Conservation (phyloP, 768 basidiomycete species). For the Thelephora ganbajun region DNA sequence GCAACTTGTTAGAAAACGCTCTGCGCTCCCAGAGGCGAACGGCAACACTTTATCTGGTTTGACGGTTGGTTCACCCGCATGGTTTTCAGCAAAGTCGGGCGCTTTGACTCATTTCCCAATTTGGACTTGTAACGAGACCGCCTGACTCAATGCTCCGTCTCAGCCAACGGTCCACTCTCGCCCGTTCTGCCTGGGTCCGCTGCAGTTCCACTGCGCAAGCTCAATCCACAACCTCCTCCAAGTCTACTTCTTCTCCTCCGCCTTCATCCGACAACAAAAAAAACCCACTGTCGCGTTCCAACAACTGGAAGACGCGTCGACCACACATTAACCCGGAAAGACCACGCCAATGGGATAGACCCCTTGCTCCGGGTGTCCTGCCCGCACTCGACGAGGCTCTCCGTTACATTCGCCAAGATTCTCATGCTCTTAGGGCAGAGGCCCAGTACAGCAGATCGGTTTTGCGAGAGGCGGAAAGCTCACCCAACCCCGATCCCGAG, state of each 20-base stretch:
- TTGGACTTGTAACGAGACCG: neutral
- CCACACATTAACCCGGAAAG: conserved; percentile 35
- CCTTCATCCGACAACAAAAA: neutral
- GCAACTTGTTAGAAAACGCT: conserved; percentile 1
- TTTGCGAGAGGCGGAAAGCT: conserved; percentile 12
- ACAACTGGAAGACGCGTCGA: conserved; percentile 20
- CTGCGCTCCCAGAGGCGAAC: conserved; percentile 5
- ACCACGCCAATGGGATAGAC: conserved; percentile 51
- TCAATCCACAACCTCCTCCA: conserved; percentile 16
- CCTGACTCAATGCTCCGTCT: neutral
- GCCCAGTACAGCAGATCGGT: conserved; percentile 22
- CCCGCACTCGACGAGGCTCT: conserved; percentile 83
- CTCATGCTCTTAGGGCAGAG: conserved; percentile 31
- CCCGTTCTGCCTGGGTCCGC: neutral
- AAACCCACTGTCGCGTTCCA: neutral
- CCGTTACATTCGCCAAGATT: conserved; percentile 51
- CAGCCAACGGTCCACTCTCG: neutral
- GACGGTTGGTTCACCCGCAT: conserved; percentile 72
- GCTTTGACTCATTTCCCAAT: neutral
- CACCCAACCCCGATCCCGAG: conserved; percentile 19
- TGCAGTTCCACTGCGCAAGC: neutral
- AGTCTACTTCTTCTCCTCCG: too few relatives aligned
- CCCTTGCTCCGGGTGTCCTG: conserved; percentile 45
- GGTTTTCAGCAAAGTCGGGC: neutral
- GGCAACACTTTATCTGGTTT: conserved; percentile 68